Evolutionary conservation across 305 asterid genomes (phyloP).

Genomic region (Caryopteris hybrid): DNA sequence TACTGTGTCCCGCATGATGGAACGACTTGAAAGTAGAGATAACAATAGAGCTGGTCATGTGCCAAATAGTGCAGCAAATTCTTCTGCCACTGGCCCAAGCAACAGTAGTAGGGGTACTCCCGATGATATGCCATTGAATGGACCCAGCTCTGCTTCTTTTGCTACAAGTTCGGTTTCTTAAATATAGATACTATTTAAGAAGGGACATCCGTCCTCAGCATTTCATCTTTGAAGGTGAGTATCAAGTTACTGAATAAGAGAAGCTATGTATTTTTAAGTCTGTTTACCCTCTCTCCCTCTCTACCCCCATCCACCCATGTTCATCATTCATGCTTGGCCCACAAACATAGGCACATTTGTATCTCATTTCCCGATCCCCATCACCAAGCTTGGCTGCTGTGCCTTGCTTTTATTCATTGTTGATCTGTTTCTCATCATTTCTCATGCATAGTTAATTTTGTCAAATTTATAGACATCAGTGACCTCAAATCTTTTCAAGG

Average conservation of each 20-base stretch:
- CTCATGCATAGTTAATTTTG: neutral
- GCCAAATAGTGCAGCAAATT: slow-evolving; percentile 26
- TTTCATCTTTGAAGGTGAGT: slow-evolving; percentile 72
- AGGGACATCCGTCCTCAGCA: slow-evolving; percentile 45
- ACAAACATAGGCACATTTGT: too few relatives aligned
- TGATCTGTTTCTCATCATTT: neutral
- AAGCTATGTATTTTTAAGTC: neutral
- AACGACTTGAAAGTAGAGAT: slow-evolving; percentile 69
- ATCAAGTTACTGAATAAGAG: neutral
- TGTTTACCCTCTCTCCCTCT: neutral
- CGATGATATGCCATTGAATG: slow-evolving; percentile 30
- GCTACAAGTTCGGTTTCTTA: slow-evolving; percentile 43
- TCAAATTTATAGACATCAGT: neutral
- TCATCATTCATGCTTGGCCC: neutral
- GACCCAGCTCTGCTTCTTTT: slow-evolving; percentile 34
- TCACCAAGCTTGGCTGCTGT: slow-evolving; percentile 3
- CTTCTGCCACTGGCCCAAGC: slow-evolving; percentile 34
- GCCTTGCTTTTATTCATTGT: neutral
- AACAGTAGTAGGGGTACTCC: slow-evolving; percentile 30
- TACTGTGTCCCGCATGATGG: slow-evolving; percentile 82
- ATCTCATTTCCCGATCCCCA: neutral
- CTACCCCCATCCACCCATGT: neutral
- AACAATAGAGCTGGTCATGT: slow-evolving; percentile 24
- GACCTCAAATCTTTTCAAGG: neutral
- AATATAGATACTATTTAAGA: slow-evolving; percentile 19